These are phyloP conservation scores for Euphorbia lathyris DNA, from an alignment of 345 rosid species.

Conservation along the genomic window DNA sequence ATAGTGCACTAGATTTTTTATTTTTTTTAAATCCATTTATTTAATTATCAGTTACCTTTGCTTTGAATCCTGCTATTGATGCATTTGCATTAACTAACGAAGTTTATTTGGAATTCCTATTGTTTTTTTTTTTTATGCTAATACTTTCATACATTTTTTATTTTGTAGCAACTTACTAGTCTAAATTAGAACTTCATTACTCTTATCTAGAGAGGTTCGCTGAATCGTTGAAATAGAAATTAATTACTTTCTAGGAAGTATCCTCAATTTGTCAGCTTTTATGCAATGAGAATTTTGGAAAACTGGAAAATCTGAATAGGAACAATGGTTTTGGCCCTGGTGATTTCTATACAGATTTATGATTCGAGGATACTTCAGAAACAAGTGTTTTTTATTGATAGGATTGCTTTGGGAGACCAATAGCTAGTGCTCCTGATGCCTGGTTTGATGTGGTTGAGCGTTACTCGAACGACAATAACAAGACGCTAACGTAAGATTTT, in stretches of 20 bases:
- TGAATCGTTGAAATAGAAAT: neutral
- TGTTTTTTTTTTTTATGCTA: neutral
- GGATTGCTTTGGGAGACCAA: constrained; percentile 90
- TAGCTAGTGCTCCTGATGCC: constrained; percentile 85
- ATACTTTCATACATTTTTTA: neutral
- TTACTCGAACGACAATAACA: constrained; percentile 70
- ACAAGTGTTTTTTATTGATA: constrained; percentile 12
- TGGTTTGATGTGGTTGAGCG: constrained; percentile 91
- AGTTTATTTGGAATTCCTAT: neutral
- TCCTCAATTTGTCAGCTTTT: neutral
- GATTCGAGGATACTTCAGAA: neutral
- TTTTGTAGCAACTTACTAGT: neutral
- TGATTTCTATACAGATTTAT: neutral
- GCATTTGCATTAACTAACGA: neutral
- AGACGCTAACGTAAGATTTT: constrained; percentile 65
- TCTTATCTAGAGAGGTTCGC: neutral
- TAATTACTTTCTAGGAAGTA: neutral
- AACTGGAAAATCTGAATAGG: neutral
- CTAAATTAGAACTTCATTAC: neutral
- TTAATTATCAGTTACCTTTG: no score
- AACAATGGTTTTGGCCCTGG: neutral
- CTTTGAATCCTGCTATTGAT: neutral
- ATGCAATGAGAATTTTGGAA: neutral
- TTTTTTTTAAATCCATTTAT: neutral
- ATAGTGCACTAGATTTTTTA: neutral